Evolutionary conservation across 768 basidiomycete species (phyloP).

Genomic region (Trametes villosa): DNA sequence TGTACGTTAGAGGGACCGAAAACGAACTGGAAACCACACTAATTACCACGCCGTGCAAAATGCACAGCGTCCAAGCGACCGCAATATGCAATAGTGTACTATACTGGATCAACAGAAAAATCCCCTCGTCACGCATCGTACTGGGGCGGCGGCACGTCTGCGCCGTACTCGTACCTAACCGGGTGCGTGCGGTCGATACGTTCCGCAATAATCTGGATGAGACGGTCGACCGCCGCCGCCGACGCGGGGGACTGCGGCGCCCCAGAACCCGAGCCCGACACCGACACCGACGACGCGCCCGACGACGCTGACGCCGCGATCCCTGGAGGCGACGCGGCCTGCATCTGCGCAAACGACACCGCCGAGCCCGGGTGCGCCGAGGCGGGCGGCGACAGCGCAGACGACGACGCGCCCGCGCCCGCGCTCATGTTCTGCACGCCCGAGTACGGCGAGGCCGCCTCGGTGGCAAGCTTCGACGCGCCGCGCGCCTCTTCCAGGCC

Average conservation of each 20-base stretch:
- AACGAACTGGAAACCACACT: no score
- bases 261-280: background rate
- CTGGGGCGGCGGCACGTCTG: conserved; percentile 13
- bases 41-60: no score
- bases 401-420: background rate
- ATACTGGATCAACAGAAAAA: no score
- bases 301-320: background rate
- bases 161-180: background rate
- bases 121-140: background rate
- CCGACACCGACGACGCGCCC: background rate
- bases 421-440: background rate
- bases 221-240: conserved; percentile 8
- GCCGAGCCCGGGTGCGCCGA: background rate
- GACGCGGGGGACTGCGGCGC: background rate
- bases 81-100: no score
- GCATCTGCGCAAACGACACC: background rate
- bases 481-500: no score
- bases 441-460: background rate
- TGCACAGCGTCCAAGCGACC: no score
- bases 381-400: background rate
- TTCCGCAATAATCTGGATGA: conserved; percentile 18
- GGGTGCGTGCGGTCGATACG: conserved; percentile 12
- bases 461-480: background rate
- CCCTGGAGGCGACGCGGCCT: background rate
- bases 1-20: no score